Evolutionary conservation across 805 yeast genomes (phyloP).

Genomic region (Starmerella khaoyaiensis): DNA sequence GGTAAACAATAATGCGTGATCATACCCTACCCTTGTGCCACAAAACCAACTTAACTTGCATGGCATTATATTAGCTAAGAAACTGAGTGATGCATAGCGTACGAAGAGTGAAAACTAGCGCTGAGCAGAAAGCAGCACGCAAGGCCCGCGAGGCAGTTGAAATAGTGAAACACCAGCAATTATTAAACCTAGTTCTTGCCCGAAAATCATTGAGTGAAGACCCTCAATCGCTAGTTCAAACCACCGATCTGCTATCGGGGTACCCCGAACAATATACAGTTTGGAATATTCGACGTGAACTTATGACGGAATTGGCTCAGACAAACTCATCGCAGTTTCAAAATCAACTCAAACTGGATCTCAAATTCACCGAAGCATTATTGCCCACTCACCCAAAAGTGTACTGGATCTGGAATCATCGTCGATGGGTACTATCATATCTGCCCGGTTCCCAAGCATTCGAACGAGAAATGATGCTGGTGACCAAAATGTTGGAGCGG

Average conservation of each 20-base stretch:
- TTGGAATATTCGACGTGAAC: conserved; percentile 83
- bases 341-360: conserved; percentile 39
- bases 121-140: conserved; percentile 43
- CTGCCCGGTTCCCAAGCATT: conserved; percentile 36
- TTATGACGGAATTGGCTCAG: conserved; percentile 28
- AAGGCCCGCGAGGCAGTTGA: conserved; percentile 45
- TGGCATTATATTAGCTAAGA: neutral
- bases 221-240: conserved; percentile 35
- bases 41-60: neutral
- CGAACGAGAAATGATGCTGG: conserved; percentile 58
- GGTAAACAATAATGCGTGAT: neutral
- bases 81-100: conserved; percentile 46
- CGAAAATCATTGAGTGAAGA: conserved; percentile 24
- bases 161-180: conserved; percentile 41
- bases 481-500: conserved; percentile 48
- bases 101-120: conserved; percentile 43
- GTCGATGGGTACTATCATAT: conserved; percentile 61
- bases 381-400: conserved; percentile 68
- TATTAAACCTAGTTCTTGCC: conserved; percentile 32
- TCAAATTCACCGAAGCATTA: conserved; percentile 44
- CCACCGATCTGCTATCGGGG: conserved; percentile 43
- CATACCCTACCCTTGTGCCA: neutral
- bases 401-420: conserved; percentile 94
- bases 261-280: conserved; percentile 82
- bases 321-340: neutral